A percentile compares a stretch with the other conserved stretches of the same genome.
phyloP scores from a whole-genome alignment of 108 stramenopile species.

The Skeletonema menzelii region DNA sequence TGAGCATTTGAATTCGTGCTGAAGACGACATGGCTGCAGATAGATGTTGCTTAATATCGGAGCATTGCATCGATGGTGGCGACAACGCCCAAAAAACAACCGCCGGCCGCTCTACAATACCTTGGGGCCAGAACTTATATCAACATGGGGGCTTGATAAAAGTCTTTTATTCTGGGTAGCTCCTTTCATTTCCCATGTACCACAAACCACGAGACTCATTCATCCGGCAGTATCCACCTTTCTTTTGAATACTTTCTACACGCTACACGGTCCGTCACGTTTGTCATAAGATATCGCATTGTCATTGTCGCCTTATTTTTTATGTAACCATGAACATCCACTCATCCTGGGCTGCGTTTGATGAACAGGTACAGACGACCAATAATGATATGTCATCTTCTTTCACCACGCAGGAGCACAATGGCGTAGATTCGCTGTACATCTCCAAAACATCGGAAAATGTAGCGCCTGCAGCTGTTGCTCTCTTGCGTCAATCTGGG shows the following conservation, averaged over 20 bases:
- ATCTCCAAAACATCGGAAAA: slow-evolving; percentile 17
- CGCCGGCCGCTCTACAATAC: too few relatives aligned
- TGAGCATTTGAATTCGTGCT: background rate
- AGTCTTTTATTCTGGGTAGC: too few relatives aligned
- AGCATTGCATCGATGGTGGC: too few relatives aligned
- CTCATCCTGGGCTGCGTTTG: slow-evolving; percentile 36
- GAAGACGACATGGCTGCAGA: background rate
- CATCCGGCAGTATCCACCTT: too few relatives aligned
- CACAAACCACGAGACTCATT: too few relatives aligned
- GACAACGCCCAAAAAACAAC: too few relatives aligned
- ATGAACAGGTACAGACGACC: slow-evolving; percentile 1
- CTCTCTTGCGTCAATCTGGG: slow-evolving; percentile 26
- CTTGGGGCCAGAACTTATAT: too few relatives aligned
- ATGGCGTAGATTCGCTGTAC: slow-evolving; percentile 20
- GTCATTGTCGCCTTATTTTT: background rate
- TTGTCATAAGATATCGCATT: too few relatives aligned
- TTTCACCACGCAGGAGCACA: background rate
- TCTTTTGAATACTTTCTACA: too few relatives aligned
- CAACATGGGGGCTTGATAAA: too few relatives aligned
- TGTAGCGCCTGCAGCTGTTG: slow-evolving; percentile 20
- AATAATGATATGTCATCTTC: background rate
- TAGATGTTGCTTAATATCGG: background rate
- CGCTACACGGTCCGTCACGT: too few relatives aligned
- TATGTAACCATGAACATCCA: slow-evolving; percentile 18
- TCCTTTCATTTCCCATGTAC: too few relatives aligned